A percentile compares a stretch with the other conserved stretches of the same genome.
phyloP scores from a whole-genome alignment of 805 yeast genomes.

The Candida palmyrensis region DNA sequence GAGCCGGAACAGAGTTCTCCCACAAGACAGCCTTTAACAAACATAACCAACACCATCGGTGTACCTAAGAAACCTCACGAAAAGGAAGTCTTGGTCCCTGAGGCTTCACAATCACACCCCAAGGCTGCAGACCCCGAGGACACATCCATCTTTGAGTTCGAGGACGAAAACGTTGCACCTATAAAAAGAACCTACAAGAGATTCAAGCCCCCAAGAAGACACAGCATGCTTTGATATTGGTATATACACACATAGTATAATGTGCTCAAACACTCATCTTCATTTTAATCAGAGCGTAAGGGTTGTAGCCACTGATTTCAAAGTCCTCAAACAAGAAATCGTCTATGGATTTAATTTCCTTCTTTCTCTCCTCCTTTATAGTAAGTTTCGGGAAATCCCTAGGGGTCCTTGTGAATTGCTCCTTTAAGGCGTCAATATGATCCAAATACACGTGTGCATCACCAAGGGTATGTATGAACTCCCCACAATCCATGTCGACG shows the following conservation, averaged over 20 bases:
- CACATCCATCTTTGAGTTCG: slow-evolving; percentile 38
- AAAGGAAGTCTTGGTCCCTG: neutral
- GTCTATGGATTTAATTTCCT: slow-evolving; percentile 61
- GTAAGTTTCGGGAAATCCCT: slow-evolving; percentile 72
- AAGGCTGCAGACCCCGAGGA: slow-evolving; percentile 10
- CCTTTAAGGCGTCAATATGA: slow-evolving; percentile 86
- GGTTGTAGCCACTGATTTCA: slow-evolving; percentile 72
- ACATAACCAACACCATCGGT: neutral
- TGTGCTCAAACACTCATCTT: slow-evolving; percentile 84
- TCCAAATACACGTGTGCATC: slow-evolving; percentile 94
- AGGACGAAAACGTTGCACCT: slow-evolving; percentile 12
- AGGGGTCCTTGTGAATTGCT: slow-evolving; percentile 74
- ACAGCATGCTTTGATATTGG: slow-evolving; percentile 4
- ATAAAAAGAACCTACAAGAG: slow-evolving; percentile 2
- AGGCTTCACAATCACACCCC: neutral
- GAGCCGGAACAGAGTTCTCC: neutral
- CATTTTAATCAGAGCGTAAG: slow-evolving; percentile 84
- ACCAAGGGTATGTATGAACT: slow-evolving; percentile 91
- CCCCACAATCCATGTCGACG: slow-evolving; percentile 94
- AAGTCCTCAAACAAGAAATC: slow-evolving; percentile 89
- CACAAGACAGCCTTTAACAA: neutral
- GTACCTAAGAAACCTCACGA: neutral
- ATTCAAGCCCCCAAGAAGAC: slow-evolving; percentile 6
- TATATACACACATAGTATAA: neutral
- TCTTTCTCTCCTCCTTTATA: slow-evolving; percentile 52